phyloP scores from a whole-genome alignment of 1,284 basidiomycete species.

The Meripilus lineatus region DNA sequence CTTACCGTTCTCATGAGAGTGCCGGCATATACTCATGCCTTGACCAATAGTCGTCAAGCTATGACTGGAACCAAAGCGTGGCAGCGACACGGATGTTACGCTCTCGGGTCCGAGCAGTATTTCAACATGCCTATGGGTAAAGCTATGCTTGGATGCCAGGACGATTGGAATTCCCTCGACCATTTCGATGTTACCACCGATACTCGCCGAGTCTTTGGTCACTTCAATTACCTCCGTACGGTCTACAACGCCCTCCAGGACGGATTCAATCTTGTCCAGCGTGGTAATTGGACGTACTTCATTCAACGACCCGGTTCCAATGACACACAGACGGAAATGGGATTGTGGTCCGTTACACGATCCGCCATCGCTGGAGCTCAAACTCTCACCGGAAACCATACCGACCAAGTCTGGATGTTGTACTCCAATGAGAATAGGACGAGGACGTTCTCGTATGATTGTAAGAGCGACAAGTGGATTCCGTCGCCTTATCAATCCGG shows the following conservation, averaged over 20 bases:
- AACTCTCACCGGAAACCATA: constrained; percentile 50
- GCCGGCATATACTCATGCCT: constrained; percentile 3
- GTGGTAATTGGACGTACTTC: constrained; percentile 77
- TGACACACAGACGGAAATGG: constrained; percentile 73
- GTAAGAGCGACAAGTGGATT: constrained; percentile 58
- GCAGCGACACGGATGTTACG: constrained; percentile 90
- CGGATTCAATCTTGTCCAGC: constrained; percentile 74
- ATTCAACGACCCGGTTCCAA: constrained; percentile 84
- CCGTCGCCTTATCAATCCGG: constrained; percentile 68
- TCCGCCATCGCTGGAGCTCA: constrained; percentile 53
- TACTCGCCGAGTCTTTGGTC: constrained; percentile 66
- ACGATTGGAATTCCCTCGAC: constrained; percentile 86
- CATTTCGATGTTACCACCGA: constrained; percentile 89
- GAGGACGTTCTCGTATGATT: constrained; percentile 57
- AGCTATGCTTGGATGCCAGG: constrained; percentile 73
- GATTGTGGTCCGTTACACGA: constrained; percentile 78
- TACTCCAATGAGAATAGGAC: constrained; percentile 83
- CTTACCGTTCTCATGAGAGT: constrained; percentile 4
- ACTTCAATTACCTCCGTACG: constrained; percentile 66
- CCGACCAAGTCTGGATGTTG: constrained; percentile 73
- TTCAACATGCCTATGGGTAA: constrained; percentile 85
- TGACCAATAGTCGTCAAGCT: constrained; percentile 76
- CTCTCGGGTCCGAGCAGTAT: constrained; percentile 83
- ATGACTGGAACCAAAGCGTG: constrained; percentile 84
- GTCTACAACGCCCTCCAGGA: constrained; percentile 76